These are phyloP conservation scores for Myotisia sp. DNA, from an alignment of 2,329 filamentous ascomycete species.

Conservation along the genomic window DNA sequence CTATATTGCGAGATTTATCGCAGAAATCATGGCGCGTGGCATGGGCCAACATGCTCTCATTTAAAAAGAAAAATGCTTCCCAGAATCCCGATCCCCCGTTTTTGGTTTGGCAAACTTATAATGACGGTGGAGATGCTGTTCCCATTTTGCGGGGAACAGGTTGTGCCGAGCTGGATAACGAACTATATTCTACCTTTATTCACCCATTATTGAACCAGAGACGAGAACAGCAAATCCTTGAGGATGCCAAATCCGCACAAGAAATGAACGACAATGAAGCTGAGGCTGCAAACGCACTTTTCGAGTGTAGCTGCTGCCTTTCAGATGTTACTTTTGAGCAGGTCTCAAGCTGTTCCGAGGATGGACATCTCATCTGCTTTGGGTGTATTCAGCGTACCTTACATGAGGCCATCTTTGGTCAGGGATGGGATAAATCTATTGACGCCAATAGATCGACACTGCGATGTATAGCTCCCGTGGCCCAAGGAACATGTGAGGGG, in stretches of 20 bases:
- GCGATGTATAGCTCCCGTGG: conserved; percentile 64
- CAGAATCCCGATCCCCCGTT: conserved; percentile 24
- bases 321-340: conserved; percentile 35
- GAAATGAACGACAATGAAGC: conserved; percentile 33
- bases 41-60: conserved; percentile 29
- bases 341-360: conserved; percentile 31
- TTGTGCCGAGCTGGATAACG: conserved; percentile 30
- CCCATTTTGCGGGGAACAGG: conserved; percentile 30
- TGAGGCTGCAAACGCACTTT: conserved; percentile 26
- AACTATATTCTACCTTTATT: conserved; percentile 27
- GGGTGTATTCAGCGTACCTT: conserved; percentile 69
- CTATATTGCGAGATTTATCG: conserved; percentile 30
- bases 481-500: conserved; percentile 54
- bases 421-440: conserved; percentile 75
- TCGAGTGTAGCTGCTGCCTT: conserved; percentile 37
- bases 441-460: conserved; percentile 59
- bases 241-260: conserved; percentile 27
- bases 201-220: conserved; percentile 24
- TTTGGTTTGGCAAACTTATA: conserved; percentile 24
- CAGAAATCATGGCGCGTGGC: conserved; percentile 33
- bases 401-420: conserved; percentile 80
- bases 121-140: conserved; percentile 18
- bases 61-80: conserved; percentile 28
- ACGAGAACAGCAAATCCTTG: conserved; percentile 23
- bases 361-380: conserved; percentile 38